phyloP scores from a whole-genome alignment of 768 basidiomycete genomes.

The Boletus fagicola region DNA sequence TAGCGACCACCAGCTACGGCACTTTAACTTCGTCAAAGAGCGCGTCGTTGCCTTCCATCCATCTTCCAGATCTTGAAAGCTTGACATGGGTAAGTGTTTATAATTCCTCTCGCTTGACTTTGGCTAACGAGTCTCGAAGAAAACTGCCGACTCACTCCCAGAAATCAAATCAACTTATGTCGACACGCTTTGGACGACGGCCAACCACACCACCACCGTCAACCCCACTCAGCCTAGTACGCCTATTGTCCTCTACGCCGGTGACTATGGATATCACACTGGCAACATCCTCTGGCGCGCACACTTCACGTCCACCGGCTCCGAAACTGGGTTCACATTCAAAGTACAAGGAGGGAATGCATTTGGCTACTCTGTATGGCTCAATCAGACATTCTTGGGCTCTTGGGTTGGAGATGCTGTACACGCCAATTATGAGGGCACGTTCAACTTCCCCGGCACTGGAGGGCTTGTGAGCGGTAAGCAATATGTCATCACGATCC shows the following conservation, averaged over 20 bases:
- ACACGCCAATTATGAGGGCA: constrained; percentile 13
- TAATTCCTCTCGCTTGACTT: neutral
- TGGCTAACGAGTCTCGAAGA: constrained; percentile 16
- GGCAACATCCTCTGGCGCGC: constrained; percentile 53
- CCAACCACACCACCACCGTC: constrained; percentile 40
- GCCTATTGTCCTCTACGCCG: constrained; percentile 44
- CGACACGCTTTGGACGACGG: constrained; percentile 44
- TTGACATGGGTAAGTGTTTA: constrained; percentile 18
- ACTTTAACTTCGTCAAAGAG: constrained; percentile 32
- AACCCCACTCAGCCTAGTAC: constrained; percentile 41
- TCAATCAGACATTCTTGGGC: constrained; percentile 47
- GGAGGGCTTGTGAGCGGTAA: constrained; percentile 22
- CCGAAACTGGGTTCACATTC: constrained; percentile 43
- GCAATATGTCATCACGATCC: constrained; percentile 45
- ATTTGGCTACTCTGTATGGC: constrained; percentile 51
- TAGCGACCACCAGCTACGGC: constrained; percentile 42
- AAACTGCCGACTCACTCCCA: constrained; percentile 28
- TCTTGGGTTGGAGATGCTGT: constrained; percentile 31
- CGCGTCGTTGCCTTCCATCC: constrained; percentile 13
- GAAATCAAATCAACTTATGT: constrained; percentile 41
- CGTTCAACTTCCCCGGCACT: constrained; percentile 13
- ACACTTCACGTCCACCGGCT: constrained; percentile 46
- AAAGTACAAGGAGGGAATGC: constrained; percentile 45
- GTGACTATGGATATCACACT: constrained; percentile 52
- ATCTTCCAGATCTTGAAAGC: constrained; percentile 20